Percentiles rank a stretch among this genome's conserved stretches.
phyloP scores from a whole-genome alignment of 805 yeast species.

The Wickerhamiella slavikovae region DNA sequence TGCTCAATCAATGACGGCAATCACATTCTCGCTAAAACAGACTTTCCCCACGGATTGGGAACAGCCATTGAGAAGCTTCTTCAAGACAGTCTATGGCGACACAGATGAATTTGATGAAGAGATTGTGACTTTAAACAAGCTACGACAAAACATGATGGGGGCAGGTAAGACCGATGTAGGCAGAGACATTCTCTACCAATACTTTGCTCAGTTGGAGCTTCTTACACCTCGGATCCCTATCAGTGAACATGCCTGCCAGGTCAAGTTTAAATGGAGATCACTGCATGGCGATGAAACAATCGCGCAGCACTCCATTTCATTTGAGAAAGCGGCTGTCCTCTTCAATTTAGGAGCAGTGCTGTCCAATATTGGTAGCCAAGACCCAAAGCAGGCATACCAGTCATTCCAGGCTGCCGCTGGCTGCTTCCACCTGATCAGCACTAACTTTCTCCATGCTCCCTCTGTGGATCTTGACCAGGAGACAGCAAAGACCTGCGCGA shows the following conservation, averaged over 20 bases:
- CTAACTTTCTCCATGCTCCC: slow-evolving; percentile 78
- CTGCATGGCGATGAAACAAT: slow-evolving; percentile 29
- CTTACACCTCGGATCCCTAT: slow-evolving; percentile 60
- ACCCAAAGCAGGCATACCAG: slow-evolving; percentile 38
- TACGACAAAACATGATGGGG: slow-evolving; percentile 40
- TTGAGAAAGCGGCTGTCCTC: slow-evolving; percentile 70
- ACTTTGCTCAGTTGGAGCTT: slow-evolving; percentile 66
- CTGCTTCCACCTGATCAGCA: slow-evolving; percentile 45
- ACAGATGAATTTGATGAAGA: slow-evolving; percentile 38
- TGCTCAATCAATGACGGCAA: neutral
- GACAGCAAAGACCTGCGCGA: slow-evolving; percentile 40
- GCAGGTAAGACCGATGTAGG: slow-evolving; percentile 25
- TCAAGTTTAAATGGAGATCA: slow-evolving; percentile 62
- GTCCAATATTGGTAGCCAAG: slow-evolving; percentile 25
- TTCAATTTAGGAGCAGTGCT: slow-evolving; percentile 57
- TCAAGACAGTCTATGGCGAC: slow-evolving; percentile 42
- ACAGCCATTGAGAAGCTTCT: slow-evolving; percentile 34
- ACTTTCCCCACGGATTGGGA: slow-evolving; percentile 49
- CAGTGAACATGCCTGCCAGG: slow-evolving; percentile 29
- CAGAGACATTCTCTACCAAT: slow-evolving; percentile 37
- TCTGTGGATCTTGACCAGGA: slow-evolving; percentile 53
- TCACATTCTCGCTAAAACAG: slow-evolving; percentile 20
- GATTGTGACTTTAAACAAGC: slow-evolving; percentile 29
- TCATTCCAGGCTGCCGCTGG: slow-evolving; percentile 63
- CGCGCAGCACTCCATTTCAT: slow-evolving; percentile 63